phyloP scores from a whole-genome alignment of 331 rosid genomes.

The Phaseolus coccineus region DNA sequence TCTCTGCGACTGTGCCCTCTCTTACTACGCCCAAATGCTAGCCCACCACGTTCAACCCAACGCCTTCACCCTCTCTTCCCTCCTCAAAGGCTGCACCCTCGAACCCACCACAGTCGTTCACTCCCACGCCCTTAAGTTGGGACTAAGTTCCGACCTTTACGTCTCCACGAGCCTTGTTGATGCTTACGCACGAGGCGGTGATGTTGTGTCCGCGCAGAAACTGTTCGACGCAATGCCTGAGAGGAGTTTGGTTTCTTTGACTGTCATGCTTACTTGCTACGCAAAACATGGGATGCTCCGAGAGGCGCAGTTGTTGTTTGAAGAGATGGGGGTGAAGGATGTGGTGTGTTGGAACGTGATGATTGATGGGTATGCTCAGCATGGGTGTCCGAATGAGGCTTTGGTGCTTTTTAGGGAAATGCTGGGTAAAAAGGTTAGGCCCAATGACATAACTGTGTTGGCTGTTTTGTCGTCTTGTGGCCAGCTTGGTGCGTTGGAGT shows the following conservation, averaged over 20 bases:
- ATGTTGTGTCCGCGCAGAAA: constrained; percentile 57
- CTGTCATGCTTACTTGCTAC: constrained; percentile 76
- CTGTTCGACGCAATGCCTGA: constrained; percentile 78
- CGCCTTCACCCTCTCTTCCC: constrained; percentile 75
- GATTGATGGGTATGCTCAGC: constrained; percentile 79
- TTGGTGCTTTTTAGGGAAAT: constrained; percentile 69
- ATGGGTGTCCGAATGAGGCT: constrained; percentile 73
- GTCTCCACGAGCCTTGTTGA: constrained; percentile 76
- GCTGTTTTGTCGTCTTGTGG: constrained; percentile 82
- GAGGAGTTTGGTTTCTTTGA: constrained; percentile 66
- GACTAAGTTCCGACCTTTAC: constrained; percentile 59
- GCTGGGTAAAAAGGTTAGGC: constrained; percentile 63
- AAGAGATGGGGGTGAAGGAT: constrained; percentile 63
- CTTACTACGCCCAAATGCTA: constrained; percentile 68
- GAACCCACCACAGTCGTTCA: constrained; percentile 58
- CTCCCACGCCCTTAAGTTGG: constrained; percentile 64
- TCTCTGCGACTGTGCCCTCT: constrained; percentile 58
- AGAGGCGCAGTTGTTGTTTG: constrained; percentile 67
- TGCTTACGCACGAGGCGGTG: constrained; percentile 74
- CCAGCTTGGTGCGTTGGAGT: constrained; percentile 80
- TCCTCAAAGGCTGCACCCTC: constrained; percentile 59
- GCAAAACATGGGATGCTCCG: constrained; percentile 64
- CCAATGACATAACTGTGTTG: constrained; percentile 71
- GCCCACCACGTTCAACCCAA: constrained; percentile 66
- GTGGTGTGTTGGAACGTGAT: constrained; percentile 93